A percentile compares a stretch with the other conserved stretches of the same genome.
These are phyloP conservation scores for Rosa multiflora DNA, from an alignment of 306 rosid genomes.

Conservation along the genomic window DNA sequence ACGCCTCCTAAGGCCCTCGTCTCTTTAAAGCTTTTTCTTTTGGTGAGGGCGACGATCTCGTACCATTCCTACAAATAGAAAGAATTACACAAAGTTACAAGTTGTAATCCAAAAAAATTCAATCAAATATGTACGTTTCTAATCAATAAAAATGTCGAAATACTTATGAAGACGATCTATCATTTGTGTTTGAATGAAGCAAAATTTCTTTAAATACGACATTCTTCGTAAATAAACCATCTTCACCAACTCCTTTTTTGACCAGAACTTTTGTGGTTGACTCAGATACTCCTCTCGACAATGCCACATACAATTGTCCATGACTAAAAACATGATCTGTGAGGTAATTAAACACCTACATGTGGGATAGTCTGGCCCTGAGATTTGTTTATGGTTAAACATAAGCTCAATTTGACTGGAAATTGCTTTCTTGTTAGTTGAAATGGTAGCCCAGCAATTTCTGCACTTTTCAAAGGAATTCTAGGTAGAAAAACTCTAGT, in stretches of 20 bases:
- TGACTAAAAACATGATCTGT: neutral
- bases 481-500: neutral
- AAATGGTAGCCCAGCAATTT: no score
- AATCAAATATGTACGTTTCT: no score
- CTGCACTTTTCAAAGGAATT: no score
- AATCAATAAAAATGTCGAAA: no score
- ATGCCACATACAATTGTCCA: neutral
- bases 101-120: no score
- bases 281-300: neutral
- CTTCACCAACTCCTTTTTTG: neutral
- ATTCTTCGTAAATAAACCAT: neutral
- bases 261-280: neutral
- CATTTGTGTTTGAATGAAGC: neutral
- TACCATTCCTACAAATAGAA: no score
- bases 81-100: no score
- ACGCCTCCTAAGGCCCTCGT: no score
- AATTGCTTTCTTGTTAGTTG: no score
- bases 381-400: neutral
- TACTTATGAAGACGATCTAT: neutral
- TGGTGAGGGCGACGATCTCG: no score
- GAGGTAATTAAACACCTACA: neutral
- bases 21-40: no score
- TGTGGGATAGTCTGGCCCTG: neutral
- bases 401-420: no score
- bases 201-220: neutral